Conservation (phyloP, 2,329 filamentous ascomycete species). For the Colletotrichum agaves region DNA sequence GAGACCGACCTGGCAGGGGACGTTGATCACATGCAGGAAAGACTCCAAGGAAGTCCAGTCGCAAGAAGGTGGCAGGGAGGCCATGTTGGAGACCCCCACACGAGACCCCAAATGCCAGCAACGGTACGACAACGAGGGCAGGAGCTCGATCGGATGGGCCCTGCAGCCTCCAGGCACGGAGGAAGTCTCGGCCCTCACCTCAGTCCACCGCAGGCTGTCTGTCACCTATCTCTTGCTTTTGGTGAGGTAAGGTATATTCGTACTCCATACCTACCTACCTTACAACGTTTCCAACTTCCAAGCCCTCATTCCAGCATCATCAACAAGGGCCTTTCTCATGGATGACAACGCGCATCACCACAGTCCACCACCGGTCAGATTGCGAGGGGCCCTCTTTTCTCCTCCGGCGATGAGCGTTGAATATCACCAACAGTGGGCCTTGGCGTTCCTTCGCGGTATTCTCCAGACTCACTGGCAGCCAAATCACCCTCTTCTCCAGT, state of each 20-base stretch:
- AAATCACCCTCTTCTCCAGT: constrained; percentile 10
- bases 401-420: background rate
- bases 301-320: background rate
- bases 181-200: background rate
- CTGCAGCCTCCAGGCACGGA: background rate
- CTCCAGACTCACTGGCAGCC: constrained; percentile 8
- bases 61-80: constrained; percentile 7
- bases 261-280: background rate
- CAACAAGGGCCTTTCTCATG: background rate
- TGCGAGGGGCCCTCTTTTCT: constrained; percentile 14
- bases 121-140: constrained; percentile 12
- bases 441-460: constrained; percentile 24
- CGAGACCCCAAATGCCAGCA: constrained; percentile 24
- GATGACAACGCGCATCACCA: background rate
- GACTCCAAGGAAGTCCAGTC: constrained; percentile 8
- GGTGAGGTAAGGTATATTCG: no score
- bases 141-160: background rate
- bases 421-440: constrained; percentile 8
- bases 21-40: constrained; percentile 25
- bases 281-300: background rate
- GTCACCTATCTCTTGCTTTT: background rate
- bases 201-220: background rate
- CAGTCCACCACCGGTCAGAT: background rate
- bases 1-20: constrained; percentile 22
- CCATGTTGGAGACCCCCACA: constrained; percentile 32